Evolutionary conservation across 352 stramenopile genomes (phyloP).

Genomic region (Pythium folliculosum): DNA sequence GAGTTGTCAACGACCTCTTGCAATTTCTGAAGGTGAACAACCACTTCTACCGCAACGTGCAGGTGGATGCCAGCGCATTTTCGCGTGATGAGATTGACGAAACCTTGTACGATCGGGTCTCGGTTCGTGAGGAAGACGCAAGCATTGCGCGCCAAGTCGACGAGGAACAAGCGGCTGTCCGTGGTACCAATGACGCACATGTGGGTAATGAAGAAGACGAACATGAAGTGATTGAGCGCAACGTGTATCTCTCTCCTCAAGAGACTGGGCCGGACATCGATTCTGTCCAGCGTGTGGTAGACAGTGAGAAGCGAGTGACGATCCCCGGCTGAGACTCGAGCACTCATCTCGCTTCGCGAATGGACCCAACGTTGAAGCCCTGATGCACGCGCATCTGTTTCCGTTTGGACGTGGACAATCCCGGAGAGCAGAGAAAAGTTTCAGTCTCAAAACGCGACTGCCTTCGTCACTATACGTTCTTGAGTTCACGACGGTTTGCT

Average conservation of each 20-base stretch:
- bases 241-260: constrained; percentile 3
- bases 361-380: constrained; percentile 3
- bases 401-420: constrained; percentile 23
- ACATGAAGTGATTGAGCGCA: constrained; percentile 16
- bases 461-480: constrained; percentile 14
- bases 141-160: background rate
- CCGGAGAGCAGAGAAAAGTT: constrained; percentile 4
- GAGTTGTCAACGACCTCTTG: constrained; percentile 3
- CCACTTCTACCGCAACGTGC: constrained; percentile 3
- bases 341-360: constrained; percentile 13
- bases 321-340: constrained; percentile 11
- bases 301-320: background rate
- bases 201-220: constrained; percentile 4
- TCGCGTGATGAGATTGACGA: constrained; percentile 2
- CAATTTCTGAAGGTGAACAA: constrained; percentile 14
- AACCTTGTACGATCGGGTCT: background rate
- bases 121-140: background rate
- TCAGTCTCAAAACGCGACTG: constrained; percentile 20
- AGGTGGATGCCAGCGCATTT: background rate
- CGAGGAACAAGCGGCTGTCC: constrained; percentile 8
- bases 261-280: background rate
- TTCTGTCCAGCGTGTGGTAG: constrained; percentile 15
- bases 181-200: background rate
- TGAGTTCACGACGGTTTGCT: constrained; percentile 20
- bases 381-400: constrained; percentile 22